Conservation (phyloP, 164 flowering plant genomes). For the Stephania japonica region DNA sequence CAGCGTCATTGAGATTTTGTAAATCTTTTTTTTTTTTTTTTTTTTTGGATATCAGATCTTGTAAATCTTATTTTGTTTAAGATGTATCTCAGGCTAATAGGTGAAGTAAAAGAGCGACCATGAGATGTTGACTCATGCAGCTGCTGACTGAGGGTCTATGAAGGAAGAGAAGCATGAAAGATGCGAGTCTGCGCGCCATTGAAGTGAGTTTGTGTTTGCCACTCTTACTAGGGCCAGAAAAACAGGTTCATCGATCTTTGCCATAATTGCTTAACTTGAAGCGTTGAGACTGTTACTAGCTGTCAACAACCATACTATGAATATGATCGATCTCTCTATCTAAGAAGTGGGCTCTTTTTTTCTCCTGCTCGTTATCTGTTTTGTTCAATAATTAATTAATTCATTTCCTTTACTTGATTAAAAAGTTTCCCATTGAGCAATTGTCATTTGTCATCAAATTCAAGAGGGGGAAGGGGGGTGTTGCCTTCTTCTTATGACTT, state of each 20-base stretch:
- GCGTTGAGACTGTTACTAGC: not conserved
- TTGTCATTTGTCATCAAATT: not conserved
- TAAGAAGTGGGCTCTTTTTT: not conserved
- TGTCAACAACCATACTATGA: not conserved
- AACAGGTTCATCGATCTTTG: not conserved
- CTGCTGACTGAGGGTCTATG: not conserved
- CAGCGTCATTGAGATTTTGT: not conserved
- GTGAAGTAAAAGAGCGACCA: slow-evolving; percentile 14
- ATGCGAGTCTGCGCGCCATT: not conserved
- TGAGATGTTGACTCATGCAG: not conserved
- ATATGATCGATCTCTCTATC: not conserved
- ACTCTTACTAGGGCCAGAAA: not conserved
- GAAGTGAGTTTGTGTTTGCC: not conserved
- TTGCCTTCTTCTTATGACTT: not conserved
- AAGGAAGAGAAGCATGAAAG: not conserved
- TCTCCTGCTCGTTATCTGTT: not conserved
- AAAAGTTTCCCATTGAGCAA: not conserved
- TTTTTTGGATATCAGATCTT: too few relatives aligned
- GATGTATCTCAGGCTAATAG: slow-evolving; percentile 11
- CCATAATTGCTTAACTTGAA: not conserved
- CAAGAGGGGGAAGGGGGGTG: not conserved
- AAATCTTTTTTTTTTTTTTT: not conserved
- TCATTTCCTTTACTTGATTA: not conserved
- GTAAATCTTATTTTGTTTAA: not conserved
- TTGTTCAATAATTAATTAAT: not conserved